Evolutionary conservation across 2,329 filamentous ascomycete species (phyloP).

Genomic region (Nemania sp.): DNA sequence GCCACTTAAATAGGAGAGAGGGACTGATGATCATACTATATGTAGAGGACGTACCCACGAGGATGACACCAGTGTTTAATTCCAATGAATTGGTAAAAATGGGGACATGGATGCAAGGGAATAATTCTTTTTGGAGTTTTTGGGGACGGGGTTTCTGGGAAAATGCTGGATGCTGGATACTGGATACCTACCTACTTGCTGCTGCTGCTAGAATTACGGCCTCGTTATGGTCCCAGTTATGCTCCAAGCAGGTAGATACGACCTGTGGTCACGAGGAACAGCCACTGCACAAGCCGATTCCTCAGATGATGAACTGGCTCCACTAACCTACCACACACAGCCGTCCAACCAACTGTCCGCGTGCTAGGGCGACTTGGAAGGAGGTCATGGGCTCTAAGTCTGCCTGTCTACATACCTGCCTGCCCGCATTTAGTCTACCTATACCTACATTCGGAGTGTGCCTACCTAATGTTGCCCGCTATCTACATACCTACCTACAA

Average conservation of each 20-base stretch:
- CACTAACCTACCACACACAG: constrained; percentile 32
- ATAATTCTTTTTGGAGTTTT: neutral
- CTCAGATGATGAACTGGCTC: constrained; percentile 40
- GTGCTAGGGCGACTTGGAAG: constrained; percentile 25
- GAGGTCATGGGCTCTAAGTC: constrained; percentile 1
- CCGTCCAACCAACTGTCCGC: constrained; percentile 32
- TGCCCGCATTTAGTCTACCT: no score
- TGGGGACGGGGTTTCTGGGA: neutral
- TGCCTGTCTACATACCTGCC: neutral
- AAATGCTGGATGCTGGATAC: neutral
- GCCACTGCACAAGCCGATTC: constrained; percentile 33
- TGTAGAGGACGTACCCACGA: neutral
- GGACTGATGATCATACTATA: constrained; percentile 1
- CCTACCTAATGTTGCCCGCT: neutral
- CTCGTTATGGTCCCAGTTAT: neutral
- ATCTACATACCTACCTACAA: neutral
- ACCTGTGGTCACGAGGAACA: constrained; percentile 40
- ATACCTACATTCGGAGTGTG: neutral
- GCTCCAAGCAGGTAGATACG: constrained; percentile 29
- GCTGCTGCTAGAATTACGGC: neutral
- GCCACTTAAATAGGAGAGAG: constrained; percentile 2
- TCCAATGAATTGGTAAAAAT: constrained; percentile 6
- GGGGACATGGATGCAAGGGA: neutral
- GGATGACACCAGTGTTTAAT: constrained; percentile 3
- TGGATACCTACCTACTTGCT: no score